Base-by-base conservation (phyloP, 257 asterid species). In the Scutellaria baicalensis region DNA sequence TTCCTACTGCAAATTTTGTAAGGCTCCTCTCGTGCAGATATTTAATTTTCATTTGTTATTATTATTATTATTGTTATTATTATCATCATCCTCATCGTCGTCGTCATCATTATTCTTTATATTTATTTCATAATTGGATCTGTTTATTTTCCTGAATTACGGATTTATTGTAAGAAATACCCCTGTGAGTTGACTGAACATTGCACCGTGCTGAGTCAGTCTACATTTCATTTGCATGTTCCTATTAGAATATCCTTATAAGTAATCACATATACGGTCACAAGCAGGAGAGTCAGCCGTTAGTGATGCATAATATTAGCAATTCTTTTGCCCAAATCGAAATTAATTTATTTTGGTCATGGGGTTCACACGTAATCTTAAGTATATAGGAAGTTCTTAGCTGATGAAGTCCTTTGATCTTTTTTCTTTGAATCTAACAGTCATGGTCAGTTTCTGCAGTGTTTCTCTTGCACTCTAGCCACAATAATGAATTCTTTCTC, bases 1-100 rank as follows among this genome's bases (percentile, higher is more conserved):
- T 44, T 72, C 71, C 74, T 64, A 42, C 65, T 67, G 70, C 66
- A 57, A 58, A 43, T 64, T 56, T 54, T 48, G 85, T 73, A 65
- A 78, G 84, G 67, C 72, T 51, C 55, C 56, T 58, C 67, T 54
- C 58, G 35, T 8, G 9, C 51, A 17, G 16, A 31, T 42, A 36
- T 36, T 9, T 42, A 42, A 16, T 23, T 56, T 43, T 55, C n/a
- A 23, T 49, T 42, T 31, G 11, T 10, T 44, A 27, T 31, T 56
- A 11, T 7, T 27, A 16, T 27, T 11, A 13, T 59, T 5, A 7
- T 59, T 18, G 3, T 20, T 7, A n/a, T n/a, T n/a, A n/a, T n/a
- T n/a, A n/a, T n/a, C n/a, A n/a, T n/a, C n/a, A n/a, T n/a, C n/a
- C n/a, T n/a, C 31, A 23, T 23, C 31, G 3, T 23, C 31, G 3